Conservation (phyloP, 2,329 filamentous ascomycete genomes). For the Microascus cirrosus region DNA sequence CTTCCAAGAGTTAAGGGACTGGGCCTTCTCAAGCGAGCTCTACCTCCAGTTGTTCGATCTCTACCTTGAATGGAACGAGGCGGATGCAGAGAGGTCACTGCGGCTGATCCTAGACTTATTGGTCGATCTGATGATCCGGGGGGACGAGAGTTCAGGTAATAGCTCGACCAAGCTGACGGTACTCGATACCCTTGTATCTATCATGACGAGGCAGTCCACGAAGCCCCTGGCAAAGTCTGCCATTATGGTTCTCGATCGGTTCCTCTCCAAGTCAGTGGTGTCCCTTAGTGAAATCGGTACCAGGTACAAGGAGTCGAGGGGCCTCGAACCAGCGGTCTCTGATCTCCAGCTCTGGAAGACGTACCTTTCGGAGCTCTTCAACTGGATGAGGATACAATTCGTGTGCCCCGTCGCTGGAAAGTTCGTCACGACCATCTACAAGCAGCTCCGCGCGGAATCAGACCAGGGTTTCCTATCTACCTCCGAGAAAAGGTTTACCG, state of each 20-base stretch:
- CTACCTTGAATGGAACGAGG: slow-evolving; percentile 57
- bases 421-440: slow-evolving; percentile 47
- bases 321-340: slow-evolving; percentile 14
- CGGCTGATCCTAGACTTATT: slow-evolving; percentile 50
- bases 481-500: slow-evolving; percentile 16
- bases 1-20: slow-evolving; percentile 26
- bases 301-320: slow-evolving; percentile 25
- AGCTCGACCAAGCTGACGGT: slow-evolving; percentile 30
- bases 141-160: slow-evolving; percentile 29
- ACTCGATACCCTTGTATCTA: slow-evolving; percentile 41
- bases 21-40: slow-evolving; percentile 39
- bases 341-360: slow-evolving; percentile 36
- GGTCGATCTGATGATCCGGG: slow-evolving; percentile 35
- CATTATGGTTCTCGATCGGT: slow-evolving; percentile 54
- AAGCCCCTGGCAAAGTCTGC: slow-evolving; percentile 59
- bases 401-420: slow-evolving; percentile 50
- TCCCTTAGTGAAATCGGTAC: slow-evolving; percentile 30
- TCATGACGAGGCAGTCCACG: slow-evolving; percentile 48
- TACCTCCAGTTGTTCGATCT: slow-evolving; percentile 44
- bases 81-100: slow-evolving; percentile 53
- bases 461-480: slow-evolving; percentile 8
- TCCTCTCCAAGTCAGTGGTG: slow-evolving; percentile 50
- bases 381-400: slow-evolving; percentile 46
- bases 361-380: slow-evolving; percentile 35
- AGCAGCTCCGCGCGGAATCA: slow-evolving; percentile 25